Base-by-base conservation (phyloP, 148 eudicot genomes). In the Vaccinium macrocarpon region DNA sequence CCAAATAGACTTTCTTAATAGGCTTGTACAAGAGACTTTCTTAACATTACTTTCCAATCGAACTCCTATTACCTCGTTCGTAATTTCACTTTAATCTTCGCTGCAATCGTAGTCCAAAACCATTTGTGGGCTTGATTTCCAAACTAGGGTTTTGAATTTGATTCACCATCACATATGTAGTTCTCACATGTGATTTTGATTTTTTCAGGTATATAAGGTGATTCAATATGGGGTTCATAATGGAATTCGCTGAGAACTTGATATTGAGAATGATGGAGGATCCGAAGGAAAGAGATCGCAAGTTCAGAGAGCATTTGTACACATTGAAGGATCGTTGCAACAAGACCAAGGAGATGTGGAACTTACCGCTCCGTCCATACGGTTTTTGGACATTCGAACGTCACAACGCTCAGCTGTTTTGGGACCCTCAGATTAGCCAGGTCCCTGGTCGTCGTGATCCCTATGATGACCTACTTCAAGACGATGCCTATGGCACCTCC, bases 381-480 rank as follows among this genome's bases (percentile, higher is more conserved):
- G 99, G 99, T 12, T 96, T 96, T 85, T 96, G 99, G 99, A 96
- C 94, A 0, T 92, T 94, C 68, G 99, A 96, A 59, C 91, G 98
- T 75, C 95, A 93, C 84, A 96, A 96, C 86, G 90, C 99, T 56
- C 99, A 94, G 92, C 91, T 94, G 46, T 91, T 91, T 77, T 93
- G 97, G 98, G 99, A 96, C 86, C 91, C 97, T 75, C 99, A 96
- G 91, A 96, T 96, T 80, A 96, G 95, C 89, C 94, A 96, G 84
- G 99, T 86, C 6, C 75, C 89, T 38, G 99, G 99, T 79, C 98
- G 99, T 6, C 90, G 96, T 74, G 98, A 96, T 87, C 99, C 99
- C 46, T 94, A 93, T 81, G 99, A 96, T 84, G 98, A 94, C 89
- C 89, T 93, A 48, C 97, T 95, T 46, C 91, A 90, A 57, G 91